Base-by-base conservation (phyloP, 2,329 filamentous ascomycete species). In the Clonostachys rhizophaga region DNA sequence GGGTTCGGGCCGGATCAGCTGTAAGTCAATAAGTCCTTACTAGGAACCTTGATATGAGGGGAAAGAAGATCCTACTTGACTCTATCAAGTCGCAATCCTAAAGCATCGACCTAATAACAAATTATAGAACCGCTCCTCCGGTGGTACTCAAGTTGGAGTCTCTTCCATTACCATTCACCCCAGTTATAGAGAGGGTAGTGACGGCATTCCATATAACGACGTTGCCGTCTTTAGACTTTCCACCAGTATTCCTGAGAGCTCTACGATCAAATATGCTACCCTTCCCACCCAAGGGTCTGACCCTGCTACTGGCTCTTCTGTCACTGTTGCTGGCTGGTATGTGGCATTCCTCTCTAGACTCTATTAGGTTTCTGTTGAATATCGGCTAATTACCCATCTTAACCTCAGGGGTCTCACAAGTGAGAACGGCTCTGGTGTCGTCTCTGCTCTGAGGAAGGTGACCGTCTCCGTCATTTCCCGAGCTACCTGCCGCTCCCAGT, bases 301-400 rank as follows among this genome's bases (percentile, higher is more conserved):
- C 44, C 61, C 61, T 18, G 50, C 43, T 16, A 39, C 52, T 11
- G 55, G 54, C 16, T 42, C 53, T n/a, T 37, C 36, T 2, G 35
- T 52, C 36, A 58, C 55, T 3, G 53, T 55, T 34, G 59, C 60
- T 34, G 60, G 60, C 40, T 63, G 60, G 59, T 62, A 54, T 47
- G 57, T 53, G 5, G 1, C 6, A 8, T 12, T 17, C 8, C 10
- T 10, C 24, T 30, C 24, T 24, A 10, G 8, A 30, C 8, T 30
- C 4, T 9, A 10, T 30, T 30, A 30, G 2, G 8, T 10, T 30
- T 30, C 24, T 30, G 3, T 4, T 10, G 24, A 30, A 30, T 30
- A 30, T 30, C 24, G 24, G 4, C 24, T 30, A 30, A 30, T 10
- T 30, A 30, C 3, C 24, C 24, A 30, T 10, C 9, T 30, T 4